Conservation (phyloP, 1,139 yeast genomes). For the Kodamaea derodonti region DNA sequence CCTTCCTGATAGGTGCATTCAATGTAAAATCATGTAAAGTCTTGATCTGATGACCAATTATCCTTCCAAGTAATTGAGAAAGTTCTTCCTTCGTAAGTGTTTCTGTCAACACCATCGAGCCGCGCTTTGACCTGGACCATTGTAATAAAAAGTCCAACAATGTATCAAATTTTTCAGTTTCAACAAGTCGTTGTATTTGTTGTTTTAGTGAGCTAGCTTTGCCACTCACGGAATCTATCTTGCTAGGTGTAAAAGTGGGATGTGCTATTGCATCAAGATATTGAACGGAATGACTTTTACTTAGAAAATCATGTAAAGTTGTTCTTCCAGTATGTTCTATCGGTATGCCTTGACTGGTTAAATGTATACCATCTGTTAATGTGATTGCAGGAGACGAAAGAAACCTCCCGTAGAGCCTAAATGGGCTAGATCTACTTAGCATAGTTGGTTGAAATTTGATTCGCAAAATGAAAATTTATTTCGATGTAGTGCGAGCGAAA, state of each 20-base stretch:
- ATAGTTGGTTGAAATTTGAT: no score
- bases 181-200: slow-evolving; percentile 17
- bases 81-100: slow-evolving; percentile 20
- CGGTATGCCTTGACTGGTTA: slow-evolving; percentile 2
- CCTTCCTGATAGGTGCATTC: slow-evolving; percentile 9
- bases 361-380: slow-evolving; percentile 4
- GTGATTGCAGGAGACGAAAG: slow-evolving; percentile 7
- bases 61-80: slow-evolving; percentile 20
- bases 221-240: background rate
- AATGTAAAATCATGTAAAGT: slow-evolving; percentile 11
- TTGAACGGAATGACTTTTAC: slow-evolving; percentile 8
- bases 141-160: slow-evolving; percentile 20
- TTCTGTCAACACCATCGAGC: slow-evolving; percentile 7
- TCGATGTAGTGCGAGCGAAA: no score
- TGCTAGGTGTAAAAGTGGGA: slow-evolving; percentile 6
- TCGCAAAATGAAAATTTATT: no score
- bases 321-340: no score
- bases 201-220: slow-evolving; percentile 8
- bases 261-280: slow-evolving; percentile 8
- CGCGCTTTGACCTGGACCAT: slow-evolving; percentile 12
- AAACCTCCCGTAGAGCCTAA: slow-evolving; percentile 6
- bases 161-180: slow-evolving; percentile 15
- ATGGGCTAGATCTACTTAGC: no score
- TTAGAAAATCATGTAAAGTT: slow-evolving; percentile 2
- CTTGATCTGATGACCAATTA: slow-evolving; percentile 22